Base-by-base conservation (phyloP, 345 rosid genomes). In the Dipteronia dyeriana region DNA sequence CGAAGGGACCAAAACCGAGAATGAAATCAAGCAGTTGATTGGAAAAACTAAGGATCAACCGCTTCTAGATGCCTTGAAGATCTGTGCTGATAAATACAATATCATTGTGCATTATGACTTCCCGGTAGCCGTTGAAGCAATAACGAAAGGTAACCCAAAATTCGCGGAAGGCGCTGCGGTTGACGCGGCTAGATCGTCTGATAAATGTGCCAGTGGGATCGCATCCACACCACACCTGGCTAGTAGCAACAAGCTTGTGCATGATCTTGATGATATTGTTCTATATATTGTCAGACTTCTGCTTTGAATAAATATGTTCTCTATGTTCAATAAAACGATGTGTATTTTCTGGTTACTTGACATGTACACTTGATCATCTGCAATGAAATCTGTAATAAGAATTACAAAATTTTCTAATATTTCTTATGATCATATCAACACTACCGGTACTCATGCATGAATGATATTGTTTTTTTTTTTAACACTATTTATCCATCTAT, bases 101-200 rank as follows among this genome's bases (percentile, higher is more conserved):
- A 49, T n/a, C 1, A 47, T 81, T 3, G 8, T 81, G 0, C 70
- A 23, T 2, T 29, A 7, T 0, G 79, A 74, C 59, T 49, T 81
- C 17, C 68, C 79, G 0, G 56, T 20, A 16, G 81, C 78, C 62
- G 2, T 14, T 43, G 53, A 69, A 74, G 84, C 77, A 14, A 13
- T 81, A 19, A 13, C 14, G 14, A 19, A 49, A 29, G 80, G 78
- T 6, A 29, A 69, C 49, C 75, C 69, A 2, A 82, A 78, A 17
- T 75, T 78, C 31, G 81, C 76, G 5, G 26, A 69, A 47, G 66
- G 22, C 9, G 64, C 38, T 19, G 7, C 54, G 11, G 66, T 31
- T 43, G 81, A 82, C 23, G 68, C 72, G 5, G 74, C 76, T 0
- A 11, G 0, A 4, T 74, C 47, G 5, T 45, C 73, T 8, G 29